A percentile compares a stretch with the other conserved stretches of the same genome.
These are phyloP conservation scores for Kodamaea hsintzibuensis DNA, from an alignment of 805 yeast genomes.

Conservation along the genomic window DNA sequence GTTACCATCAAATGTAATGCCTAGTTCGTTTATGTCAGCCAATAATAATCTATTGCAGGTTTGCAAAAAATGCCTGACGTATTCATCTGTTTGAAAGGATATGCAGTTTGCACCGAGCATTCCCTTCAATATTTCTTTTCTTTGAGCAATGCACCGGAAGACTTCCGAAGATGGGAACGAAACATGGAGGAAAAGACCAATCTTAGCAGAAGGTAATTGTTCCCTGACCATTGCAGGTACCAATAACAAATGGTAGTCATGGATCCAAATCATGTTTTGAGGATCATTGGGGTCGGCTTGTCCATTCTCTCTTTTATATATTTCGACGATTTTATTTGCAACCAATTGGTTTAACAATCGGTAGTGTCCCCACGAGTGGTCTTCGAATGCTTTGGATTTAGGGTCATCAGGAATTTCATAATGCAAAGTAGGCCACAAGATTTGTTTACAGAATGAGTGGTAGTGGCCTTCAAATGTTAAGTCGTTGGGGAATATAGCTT, in stretches of 20 bases:
- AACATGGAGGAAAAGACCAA: constrained; percentile 90
- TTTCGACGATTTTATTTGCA: constrained; percentile 71
- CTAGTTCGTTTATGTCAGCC: constrained; percentile 72
- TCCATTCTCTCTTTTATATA: constrained; percentile 51
- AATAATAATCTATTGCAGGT: constrained; percentile 81
- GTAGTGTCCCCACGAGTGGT: constrained; percentile 90
- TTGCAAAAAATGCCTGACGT: constrained; percentile 90
- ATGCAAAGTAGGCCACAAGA: constrained; percentile 91
- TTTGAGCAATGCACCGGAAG: constrained; percentile 88
- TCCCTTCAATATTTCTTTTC: constrained; percentile 75
- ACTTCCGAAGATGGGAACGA: constrained; percentile 96
- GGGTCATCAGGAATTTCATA: constrained; percentile 97
- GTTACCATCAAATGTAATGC: constrained; percentile 61
- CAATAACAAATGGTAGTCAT: constrained; percentile 87
- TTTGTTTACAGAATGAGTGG: constrained; percentile 87
- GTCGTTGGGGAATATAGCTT: constrained; percentile 75
- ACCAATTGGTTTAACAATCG: constrained; percentile 70
- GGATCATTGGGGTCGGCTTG: constrained; percentile 36
- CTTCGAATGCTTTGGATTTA: constrained; percentile 91
- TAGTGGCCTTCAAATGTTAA: constrained; percentile 87
- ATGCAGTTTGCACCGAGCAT: constrained; percentile 86
- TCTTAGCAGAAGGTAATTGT: constrained; percentile 75
- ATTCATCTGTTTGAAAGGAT: constrained; percentile 89
- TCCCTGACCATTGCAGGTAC: constrained; percentile 84
- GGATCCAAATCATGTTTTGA: constrained; percentile 82